Evolutionary conservation across 139 green algal genomes (phyloP), one percentile per base, ranked within the genome.

Genomic region (Chlamydomonas urium): DNA sequence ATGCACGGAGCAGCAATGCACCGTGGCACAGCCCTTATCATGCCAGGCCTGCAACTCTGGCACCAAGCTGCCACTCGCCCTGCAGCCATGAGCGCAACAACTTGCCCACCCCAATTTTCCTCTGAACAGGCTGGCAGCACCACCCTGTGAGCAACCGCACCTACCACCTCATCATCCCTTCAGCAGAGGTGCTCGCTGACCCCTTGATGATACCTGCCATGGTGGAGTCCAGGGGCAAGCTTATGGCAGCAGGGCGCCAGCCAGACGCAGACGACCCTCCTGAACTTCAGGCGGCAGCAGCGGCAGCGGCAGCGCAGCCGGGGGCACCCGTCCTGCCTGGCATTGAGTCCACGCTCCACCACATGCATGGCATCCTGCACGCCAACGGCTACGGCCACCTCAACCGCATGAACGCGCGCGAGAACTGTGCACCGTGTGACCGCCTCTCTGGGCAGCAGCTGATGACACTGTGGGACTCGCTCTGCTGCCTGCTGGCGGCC

Each of bases 311-410:
- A n/a, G n/a, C n/a, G n/a, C n/a, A n/a, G n/a, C n/a, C n/a, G n/a
- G n/a, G n/a, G n/a, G n/a, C n/a, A n/a, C n/a, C n/a, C n/a, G n/a
- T n/a, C n/a, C n/a, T n/a, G n/a, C 89, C 80, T 38, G 75, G 91
- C n/a, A 88, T 93, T 59, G 88, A 97, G 48, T 88, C 79, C 35
- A 82, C 79, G 32, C 81, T 73, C 5, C 92, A 97, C 75, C 83
- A 93, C 60, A 84, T 97, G 71, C 94, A 99, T 77, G 94, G 94
- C 47, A 78, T 92, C 29, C 68, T 99, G 50, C 95, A 99, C 70
- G 53, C 69, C 33, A 99, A 98, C 72, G 95, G 95, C 14, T 98
- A 84, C 60, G 95, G 94, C 3, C 95, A 99, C 84, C 78, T 99
- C 71, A 71, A 86, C 42, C 69, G 83, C 1, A 74, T 89, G 50